These are phyloP conservation scores for Phyllosticta ampelicida DNA, from an alignment of 2,329 filamentous ascomycete species.

Conservation along the genomic window DNA sequence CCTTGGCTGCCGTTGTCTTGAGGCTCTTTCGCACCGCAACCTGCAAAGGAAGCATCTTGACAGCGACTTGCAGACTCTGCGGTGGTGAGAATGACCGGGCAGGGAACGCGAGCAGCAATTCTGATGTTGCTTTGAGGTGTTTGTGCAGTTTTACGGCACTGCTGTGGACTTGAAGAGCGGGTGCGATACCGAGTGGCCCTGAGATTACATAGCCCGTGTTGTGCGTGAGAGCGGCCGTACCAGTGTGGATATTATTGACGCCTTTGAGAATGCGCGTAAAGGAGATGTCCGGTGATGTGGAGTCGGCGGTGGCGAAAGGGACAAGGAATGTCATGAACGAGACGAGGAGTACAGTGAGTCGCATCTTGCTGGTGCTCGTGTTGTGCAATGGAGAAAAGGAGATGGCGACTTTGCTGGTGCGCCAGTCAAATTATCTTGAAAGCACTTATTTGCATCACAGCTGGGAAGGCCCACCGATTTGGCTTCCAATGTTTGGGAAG, in stretches of 20 bases:
- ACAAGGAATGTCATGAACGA: background rate
- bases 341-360: background rate
- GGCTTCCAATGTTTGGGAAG: background rate
- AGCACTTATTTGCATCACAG: background rate
- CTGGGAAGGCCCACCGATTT: background rate
- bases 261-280: background rate
- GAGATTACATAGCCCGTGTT: background rate
- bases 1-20: background rate
- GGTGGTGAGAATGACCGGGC: background rate
- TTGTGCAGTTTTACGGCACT: background rate
- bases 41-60: background rate
- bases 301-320: background rate
- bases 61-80: background rate
- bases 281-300: background rate
- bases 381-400: background rate
- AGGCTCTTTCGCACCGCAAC: background rate
- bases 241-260: background rate
- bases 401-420: background rate
- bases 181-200: background rate
- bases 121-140: background rate
- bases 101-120: background rate
- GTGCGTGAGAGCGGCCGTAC: background rate
- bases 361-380: background rate
- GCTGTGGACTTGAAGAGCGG: background rate
- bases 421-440: background rate